Evolutionary conservation across 2,329 filamentous ascomycete genomes (phyloP).

Genomic region (Ascochyta pisi): DNA sequence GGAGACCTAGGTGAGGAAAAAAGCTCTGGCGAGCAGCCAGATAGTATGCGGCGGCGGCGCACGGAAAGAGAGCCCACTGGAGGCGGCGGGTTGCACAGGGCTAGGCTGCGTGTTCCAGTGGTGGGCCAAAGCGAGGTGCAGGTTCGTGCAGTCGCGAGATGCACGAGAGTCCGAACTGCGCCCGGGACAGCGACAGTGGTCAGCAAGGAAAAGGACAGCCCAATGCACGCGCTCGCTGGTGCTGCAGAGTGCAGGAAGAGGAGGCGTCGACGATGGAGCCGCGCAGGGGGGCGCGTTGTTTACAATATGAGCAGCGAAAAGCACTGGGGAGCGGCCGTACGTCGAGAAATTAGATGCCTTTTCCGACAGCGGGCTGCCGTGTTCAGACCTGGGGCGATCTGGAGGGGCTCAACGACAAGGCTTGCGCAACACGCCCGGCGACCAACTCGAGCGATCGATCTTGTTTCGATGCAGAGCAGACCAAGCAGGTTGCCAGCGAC

Average conservation of each 20-base stretch:
- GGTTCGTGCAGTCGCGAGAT: conserved; percentile 20
- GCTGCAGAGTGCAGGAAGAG: conserved; percentile 28
- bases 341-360: conserved; percentile 40
- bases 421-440: conserved; percentile 14
- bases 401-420: conserved; percentile 26
- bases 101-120: conserved; percentile 17
- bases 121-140: conserved; percentile 36
- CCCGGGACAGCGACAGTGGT: conserved; percentile 32
- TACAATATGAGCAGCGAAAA: conserved; percentile 11
- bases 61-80: conserved; percentile 40
- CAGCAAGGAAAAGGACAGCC: conserved; percentile 22
- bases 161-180: conserved; percentile 22
- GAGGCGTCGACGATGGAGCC: conserved; percentile 23
- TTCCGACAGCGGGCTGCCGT: conserved; percentile 30
- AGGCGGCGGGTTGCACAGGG: conserved; percentile 20
- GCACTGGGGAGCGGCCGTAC: conserved; percentile 14
- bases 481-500: background rate
- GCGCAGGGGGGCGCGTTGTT: conserved; percentile 18
- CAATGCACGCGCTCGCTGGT: conserved; percentile 31
- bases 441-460: conserved; percentile 1
- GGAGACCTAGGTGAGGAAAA: conserved; percentile 40
- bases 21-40: conserved; percentile 31
- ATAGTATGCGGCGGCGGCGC: conserved; percentile 46
- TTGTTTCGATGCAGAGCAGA: background rate
- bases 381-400: conserved; percentile 28